Evolutionary conservation across 192 early-diverging fungal genomes (phyloP).

Genomic region (Pilobolus umbonatus): DNA sequence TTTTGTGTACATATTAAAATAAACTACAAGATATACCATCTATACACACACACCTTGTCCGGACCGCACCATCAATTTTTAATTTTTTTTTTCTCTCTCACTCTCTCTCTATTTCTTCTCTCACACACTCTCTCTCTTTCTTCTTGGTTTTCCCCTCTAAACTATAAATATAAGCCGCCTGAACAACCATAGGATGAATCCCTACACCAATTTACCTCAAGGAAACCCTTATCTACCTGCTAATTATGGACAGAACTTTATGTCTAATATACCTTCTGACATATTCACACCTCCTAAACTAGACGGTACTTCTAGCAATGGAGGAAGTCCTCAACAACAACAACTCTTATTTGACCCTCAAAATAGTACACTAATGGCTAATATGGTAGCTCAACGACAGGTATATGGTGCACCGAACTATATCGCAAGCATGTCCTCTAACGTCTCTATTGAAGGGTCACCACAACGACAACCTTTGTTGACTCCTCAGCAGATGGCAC

Average conservation of each 20-base stretch:
- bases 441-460: slow-evolving; percentile 2
- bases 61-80: too few relatives aligned
- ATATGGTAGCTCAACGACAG: slow-evolving; percentile 3
- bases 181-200: slow-evolving; percentile 26
- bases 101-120: too few relatives aligned
- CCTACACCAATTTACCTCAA: slow-evolving; percentile 10
- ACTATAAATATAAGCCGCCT: too few relatives aligned
- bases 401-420: slow-evolving; percentile 7
- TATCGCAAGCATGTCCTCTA: background rate
- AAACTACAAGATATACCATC: too few relatives aligned
- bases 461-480: background rate
- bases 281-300: slow-evolving; percentile 12
- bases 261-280: slow-evolving; percentile 14
- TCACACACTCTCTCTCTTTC: too few relatives aligned
- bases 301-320: background rate
- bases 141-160: too few relatives aligned
- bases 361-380: slow-evolving; percentile 4
- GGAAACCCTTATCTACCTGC: slow-evolving; percentile 17
- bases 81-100: too few relatives aligned
- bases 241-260: slow-evolving; percentile 10
- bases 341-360: slow-evolving; percentile 1
- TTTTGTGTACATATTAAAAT: too few relatives aligned
- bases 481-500: background rate
- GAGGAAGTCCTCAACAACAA: slow-evolving; percentile 9
- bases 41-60: too few relatives aligned